Percentiles rank a stretch among this genome's conserved stretches.
These are phyloP conservation scores for Cercospora brassicicola DNA, from an alignment of 2,329 filamentous ascomycete genomes.

Conservation along the genomic window DNA sequence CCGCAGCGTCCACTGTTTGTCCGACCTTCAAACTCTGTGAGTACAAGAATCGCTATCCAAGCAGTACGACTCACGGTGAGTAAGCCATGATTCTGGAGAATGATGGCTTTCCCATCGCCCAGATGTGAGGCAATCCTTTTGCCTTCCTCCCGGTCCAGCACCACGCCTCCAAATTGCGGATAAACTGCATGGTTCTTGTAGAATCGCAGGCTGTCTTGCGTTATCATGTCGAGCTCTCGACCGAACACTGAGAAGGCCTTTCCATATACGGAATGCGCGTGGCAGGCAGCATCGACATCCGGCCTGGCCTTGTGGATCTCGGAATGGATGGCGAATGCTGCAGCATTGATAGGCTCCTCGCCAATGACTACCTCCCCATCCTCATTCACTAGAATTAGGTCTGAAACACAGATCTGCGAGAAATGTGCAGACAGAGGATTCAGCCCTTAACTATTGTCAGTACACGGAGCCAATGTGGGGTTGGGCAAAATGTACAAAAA, in stretches of 20 bases:
- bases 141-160: conserved; percentile 48
- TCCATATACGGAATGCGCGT: conserved; percentile 50
- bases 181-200: conserved; percentile 47
- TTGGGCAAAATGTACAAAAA: conserved; percentile 34
- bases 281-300: conserved; percentile 44
- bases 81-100: conserved; percentile 50
- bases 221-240: conserved; percentile 49
- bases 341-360: conserved; percentile 47
- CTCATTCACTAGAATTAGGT: conserved; percentile 49
- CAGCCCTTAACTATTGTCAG: conserved; percentile 29
- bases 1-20: too few relatives aligned
- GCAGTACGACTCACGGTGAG: conserved; percentile 40
- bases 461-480: not conserved
- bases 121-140: conserved; percentile 44
- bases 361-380: conserved; percentile 46
- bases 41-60: not conserved
- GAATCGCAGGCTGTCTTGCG: conserved; percentile 50
- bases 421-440: conserved; percentile 51
- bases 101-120: conserved; percentile 43
- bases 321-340: conserved; percentile 50
- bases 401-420: conserved; percentile 44
- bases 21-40: conserved; percentile 28
- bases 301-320: conserved; percentile 46
- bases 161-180: conserved; percentile 48
- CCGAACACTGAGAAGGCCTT: conserved; percentile 52